phyloP scores from a whole-genome alignment of 805 yeast genomes.

The Allodekkera sacchari region DNA sequence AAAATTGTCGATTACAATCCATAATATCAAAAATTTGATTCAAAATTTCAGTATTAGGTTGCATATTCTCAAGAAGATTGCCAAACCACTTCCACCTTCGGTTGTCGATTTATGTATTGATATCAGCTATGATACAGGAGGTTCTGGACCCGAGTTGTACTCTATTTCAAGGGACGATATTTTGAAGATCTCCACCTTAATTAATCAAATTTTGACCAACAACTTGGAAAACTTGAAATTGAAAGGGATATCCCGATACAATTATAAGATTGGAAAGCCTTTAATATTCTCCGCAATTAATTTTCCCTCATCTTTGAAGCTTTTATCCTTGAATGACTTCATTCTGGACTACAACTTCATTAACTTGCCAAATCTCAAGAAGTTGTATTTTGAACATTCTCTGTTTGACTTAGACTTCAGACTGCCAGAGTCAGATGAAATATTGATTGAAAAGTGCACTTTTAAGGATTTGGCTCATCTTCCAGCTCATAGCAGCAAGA shows the following conservation, averaged over 20 bases:
- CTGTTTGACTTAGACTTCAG: conserved; percentile 23
- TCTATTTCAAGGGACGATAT: conserved; percentile 22
- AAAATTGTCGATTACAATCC: conserved; percentile 21
- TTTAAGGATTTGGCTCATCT: conserved; percentile 20
- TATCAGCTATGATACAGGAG: conserved; percentile 25
- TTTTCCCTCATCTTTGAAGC: conserved; percentile 19
- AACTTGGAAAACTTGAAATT: conserved; percentile 20
- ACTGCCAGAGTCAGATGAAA: conserved; percentile 20
- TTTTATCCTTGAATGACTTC: conserved; percentile 22
- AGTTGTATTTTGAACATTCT: conserved; percentile 22
- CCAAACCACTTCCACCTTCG: conserved; percentile 21
- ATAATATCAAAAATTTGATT: conserved; percentile 20
- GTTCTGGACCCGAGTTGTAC: conserved; percentile 22
- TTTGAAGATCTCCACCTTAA: conserved; percentile 17
- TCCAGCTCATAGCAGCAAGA: conserved; percentile 13
- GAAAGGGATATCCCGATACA: conserved; percentile 24
- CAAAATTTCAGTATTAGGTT: conserved; percentile 22
- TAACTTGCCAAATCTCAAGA: conserved; percentile 17
- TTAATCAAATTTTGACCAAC: conserved; percentile 19
- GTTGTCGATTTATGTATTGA: conserved; percentile 22
- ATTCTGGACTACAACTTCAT: conserved; percentile 20
- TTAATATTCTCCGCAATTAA: conserved; percentile 21
- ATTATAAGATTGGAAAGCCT: conserved; percentile 23
- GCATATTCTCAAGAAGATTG: conserved; percentile 18
- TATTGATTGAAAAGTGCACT: conserved; percentile 23